These are phyloP conservation scores for Ustilago shanxiensis DNA, from an alignment of 1,284 basidiomycete species.

Conservation along the genomic window DNA sequence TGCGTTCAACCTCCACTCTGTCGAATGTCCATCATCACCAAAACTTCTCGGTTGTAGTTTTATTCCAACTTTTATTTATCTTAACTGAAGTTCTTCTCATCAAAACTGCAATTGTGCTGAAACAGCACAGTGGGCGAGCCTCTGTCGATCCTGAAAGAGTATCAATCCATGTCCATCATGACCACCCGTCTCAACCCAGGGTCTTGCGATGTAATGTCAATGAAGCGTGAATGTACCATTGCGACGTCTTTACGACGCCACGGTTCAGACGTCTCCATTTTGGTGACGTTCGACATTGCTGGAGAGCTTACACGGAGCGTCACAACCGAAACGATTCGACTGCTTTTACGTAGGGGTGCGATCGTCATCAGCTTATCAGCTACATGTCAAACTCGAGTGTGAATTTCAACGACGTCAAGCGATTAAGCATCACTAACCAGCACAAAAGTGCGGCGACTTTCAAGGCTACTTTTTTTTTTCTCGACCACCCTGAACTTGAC, in stretches of 20 bases:
- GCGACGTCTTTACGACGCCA: no score
- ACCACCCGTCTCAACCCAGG: neutral
- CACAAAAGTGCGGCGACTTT: neutral
- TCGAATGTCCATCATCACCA: conserved; percentile 2
- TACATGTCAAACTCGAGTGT: no score
- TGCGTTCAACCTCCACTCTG: conserved; percentile 3
- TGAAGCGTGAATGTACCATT: neutral
- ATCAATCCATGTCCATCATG: conserved; percentile 1
- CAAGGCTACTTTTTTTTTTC: neutral
- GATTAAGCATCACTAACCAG: neutral
- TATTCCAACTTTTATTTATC: neutral
- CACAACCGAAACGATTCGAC: neutral
- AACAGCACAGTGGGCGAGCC: neutral
- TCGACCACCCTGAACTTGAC: neutral
- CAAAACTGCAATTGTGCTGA: neutral
- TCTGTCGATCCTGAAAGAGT: neutral
- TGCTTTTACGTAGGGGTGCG: neutral
- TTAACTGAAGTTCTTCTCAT: no score
- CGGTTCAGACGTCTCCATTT: neutral
- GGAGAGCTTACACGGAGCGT: neutral
- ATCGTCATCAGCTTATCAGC: no score
- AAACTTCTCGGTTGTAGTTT: neutral
- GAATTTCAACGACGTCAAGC: neutral
- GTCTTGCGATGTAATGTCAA: neutral
- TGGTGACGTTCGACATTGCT: neutral